These are phyloP conservation scores for Lasiodiplodia sp. DNA, from an alignment of 2,329 filamentous ascomycete genomes.

Conservation along the genomic window DNA sequence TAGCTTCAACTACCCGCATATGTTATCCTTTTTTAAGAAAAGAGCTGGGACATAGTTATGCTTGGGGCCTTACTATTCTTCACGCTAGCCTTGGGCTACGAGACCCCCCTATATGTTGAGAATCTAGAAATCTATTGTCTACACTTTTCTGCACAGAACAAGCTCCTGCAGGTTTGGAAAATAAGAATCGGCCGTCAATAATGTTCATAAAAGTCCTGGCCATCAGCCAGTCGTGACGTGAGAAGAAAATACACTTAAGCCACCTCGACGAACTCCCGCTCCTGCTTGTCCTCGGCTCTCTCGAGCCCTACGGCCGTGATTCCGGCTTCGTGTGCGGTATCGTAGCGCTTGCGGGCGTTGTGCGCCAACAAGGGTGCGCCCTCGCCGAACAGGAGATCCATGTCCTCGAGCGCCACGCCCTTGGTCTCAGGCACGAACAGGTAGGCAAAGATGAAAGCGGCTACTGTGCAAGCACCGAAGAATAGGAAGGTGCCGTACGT, in stretches of 20 bases:
- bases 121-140: too few relatives aligned
- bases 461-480: constrained; percentile 70
- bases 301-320: constrained; percentile 29
- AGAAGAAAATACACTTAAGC: neutral
- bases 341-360: constrained; percentile 28
- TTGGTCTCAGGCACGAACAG: constrained; percentile 76
- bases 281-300: constrained; percentile 18
- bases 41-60: too few relatives aligned
- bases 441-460: constrained; percentile 71
- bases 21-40: too few relatives aligned
- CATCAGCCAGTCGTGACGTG: too few relatives aligned
- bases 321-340: constrained; percentile 30
- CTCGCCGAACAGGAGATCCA: constrained; percentile 70
- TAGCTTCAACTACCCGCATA: too few relatives aligned
- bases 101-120: too few relatives aligned
- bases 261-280: constrained; percentile 9
- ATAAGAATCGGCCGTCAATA: too few relatives aligned
- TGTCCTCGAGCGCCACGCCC: constrained; percentile 66
- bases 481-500: constrained; percentile 71
- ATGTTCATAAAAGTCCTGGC: too few relatives aligned
- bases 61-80: too few relatives aligned
- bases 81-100: too few relatives aligned
- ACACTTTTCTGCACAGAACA: too few relatives aligned
- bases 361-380: constrained; percentile 25
- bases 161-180: too few relatives aligned